Conservation (phyloP, 306 rosid species). For the Cucurbita pepo region DNA sequence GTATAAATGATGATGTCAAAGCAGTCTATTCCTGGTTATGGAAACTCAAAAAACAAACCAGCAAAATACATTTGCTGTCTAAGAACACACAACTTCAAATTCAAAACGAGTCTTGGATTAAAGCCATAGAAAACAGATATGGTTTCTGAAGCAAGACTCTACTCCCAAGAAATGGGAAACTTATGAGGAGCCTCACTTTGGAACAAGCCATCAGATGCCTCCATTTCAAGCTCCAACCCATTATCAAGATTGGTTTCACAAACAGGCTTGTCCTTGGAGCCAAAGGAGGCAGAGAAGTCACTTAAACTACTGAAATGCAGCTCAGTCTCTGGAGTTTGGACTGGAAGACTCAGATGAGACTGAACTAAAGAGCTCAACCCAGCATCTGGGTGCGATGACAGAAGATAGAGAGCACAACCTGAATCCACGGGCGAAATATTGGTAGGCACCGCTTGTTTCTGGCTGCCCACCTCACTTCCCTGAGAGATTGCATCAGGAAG, state of each 20-base stretch:
- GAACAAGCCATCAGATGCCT: conserved; percentile 25
- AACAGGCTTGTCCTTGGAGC: conserved; percentile 16
- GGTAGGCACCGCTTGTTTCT: conserved; percentile 14
- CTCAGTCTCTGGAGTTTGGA: conserved; percentile 21
- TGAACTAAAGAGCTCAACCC: conserved; percentile 23
- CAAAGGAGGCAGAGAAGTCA: conserved; percentile 15
- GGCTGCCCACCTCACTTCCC: conserved; percentile 19
- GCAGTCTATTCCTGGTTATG: not conserved
- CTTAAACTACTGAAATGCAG: conserved; percentile 16
- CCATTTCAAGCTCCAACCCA: conserved; percentile 27
- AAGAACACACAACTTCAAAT: not conserved
- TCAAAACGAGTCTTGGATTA: not conserved
- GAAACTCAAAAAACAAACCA: not conserved
- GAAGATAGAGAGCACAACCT: conserved; percentile 98
- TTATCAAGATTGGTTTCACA: conserved; percentile 18
- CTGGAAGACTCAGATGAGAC: conserved; percentile 26
- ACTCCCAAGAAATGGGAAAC: conserved; percentile 58
- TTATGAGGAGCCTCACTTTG: conserved; percentile 29
- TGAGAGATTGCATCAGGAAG: conserved; percentile 15
- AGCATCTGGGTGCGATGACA: conserved; percentile 54
- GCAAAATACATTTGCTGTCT: conserved; percentile 1
- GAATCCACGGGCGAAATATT: conserved; percentile 35
- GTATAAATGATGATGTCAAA: not conserved
- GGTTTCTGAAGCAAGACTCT: conserved; percentile 6
- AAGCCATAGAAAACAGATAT: not conserved